Conservation (phyloP, 768 basidiomycete species). For the Boletus rubescentipes region DNA sequence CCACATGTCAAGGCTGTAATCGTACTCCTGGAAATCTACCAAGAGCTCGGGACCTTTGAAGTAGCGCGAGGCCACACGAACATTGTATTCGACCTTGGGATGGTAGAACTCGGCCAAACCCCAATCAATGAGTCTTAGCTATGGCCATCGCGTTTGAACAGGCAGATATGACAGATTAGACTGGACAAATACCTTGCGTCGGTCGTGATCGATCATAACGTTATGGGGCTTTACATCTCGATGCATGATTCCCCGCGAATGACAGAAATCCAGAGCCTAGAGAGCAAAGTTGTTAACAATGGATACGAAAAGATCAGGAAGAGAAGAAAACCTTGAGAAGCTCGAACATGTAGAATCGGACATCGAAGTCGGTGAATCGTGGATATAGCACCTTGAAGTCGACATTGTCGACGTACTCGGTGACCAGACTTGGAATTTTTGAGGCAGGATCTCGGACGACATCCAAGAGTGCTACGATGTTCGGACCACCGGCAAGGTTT, state of each 20-base stretch:
- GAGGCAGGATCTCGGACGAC: conserved; percentile 95
- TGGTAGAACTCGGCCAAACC: conserved; percentile 99
- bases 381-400: conserved; percentile 98
- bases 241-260: conserved; percentile 99
- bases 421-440: conserved; percentile 95
- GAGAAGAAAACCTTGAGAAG: conserved; percentile 71
- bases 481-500: conserved; percentile 94
- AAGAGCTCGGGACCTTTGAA: conserved; percentile 97
- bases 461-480: conserved; percentile 89
- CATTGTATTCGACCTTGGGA: conserved; percentile 96
- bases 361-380: conserved; percentile 92
- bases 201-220: conserved; percentile 99
- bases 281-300: background rate
- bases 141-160: conserved; percentile 16
- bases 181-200: conserved; percentile 67
- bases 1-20: conserved; percentile 99
- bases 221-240: conserved; percentile 98
- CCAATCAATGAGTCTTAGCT: conserved; percentile 98
- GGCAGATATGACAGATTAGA: conserved; percentile 7
- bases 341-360: conserved; percentile 96
- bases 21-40: conserved; percentile 98
- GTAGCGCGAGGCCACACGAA: conserved; percentile 94
- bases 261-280: conserved; percentile 94
- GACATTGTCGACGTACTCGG: conserved; percentile 97
- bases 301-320: conserved; percentile 1